Evolutionary conservation across 495 filamentous ascomycete species (phyloP), one percentile per base, ranked within the genome.

Genomic region (Polyplosphaeria fusca): DNA sequence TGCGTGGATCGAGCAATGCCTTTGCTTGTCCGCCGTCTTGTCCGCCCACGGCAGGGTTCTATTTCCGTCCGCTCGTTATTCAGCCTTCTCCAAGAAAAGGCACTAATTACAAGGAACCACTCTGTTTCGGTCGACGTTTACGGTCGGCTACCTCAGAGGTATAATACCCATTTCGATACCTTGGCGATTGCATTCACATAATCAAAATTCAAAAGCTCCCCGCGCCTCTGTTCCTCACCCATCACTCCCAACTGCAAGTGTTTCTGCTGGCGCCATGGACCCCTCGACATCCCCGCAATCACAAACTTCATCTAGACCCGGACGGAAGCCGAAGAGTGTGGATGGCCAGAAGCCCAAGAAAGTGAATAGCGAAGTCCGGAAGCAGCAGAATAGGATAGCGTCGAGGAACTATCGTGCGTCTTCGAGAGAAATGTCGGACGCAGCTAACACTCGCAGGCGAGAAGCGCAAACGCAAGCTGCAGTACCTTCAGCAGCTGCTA

Each of bases 361-460:
- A 40, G 58, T 50, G 27, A 61, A 61, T 23, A 61, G 58, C 43
- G 58, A 61, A 38, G 39, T 55, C 37, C 50, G 58, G 20, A 61
- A 61, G 40, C 58, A 61, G 39, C 58, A 61, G 25, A 61, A 61
- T 41, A 55, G 58, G 52, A 61, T 61, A 42, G 58, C 58, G 5
- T 61, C 58, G 32, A 61, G 58, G 27, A 61, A 61, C 45, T 61
- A 61, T 25, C 42, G 58, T 61, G 30, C 26, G 58, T 46, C 30
- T 35, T n/a, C n/a, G 30, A 7, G 30, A 35, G 30, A 35, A n/a
- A 35, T 35, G n/a, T 9, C n/a, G 30, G 9, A 35, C 30, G 30
- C 30, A 35, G n/a, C 30, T n/a, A 35, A 35, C 7, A n/a, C 30
- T 35, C 30, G 20, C 39, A 42, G 58, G 58, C 32, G 58, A 61